These are phyloP conservation scores for Penicillium sp. DNA, from an alignment of 2,329 filamentous ascomycete genomes.

Conservation along the genomic window DNA sequence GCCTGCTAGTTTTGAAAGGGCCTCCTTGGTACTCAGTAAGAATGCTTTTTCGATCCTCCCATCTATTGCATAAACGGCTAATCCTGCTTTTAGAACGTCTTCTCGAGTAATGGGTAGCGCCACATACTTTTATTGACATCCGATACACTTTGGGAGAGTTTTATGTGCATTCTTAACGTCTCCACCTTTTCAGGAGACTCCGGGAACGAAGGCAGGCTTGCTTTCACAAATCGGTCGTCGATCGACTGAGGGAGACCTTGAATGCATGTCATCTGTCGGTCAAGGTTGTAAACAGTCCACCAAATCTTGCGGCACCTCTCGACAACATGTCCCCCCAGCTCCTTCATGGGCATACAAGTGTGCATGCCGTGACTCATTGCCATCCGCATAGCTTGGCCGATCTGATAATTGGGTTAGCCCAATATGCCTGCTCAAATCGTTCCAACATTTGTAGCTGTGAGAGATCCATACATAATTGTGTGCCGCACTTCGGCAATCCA, in stretches of 20 bases:
- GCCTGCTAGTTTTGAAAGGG: background rate
- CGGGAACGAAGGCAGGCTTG: background rate
- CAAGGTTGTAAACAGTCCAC: constrained; percentile 59
- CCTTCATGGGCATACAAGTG: constrained; percentile 51
- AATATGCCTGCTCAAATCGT: background rate
- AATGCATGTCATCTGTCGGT: constrained; percentile 56
- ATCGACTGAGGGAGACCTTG: constrained; percentile 56
- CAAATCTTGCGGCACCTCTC: constrained; percentile 55
- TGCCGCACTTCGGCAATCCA: constrained; percentile 52
- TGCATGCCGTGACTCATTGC: constrained; percentile 56
- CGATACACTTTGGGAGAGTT: background rate
- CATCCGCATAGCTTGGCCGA: constrained; percentile 57
- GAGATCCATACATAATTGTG: constrained; percentile 48
- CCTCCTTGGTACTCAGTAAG: background rate
- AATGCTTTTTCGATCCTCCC: background rate
- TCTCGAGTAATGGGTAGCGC: background rate
- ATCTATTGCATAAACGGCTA: background rate
- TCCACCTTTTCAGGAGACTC: background rate
- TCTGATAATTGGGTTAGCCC: constrained; percentile 34
- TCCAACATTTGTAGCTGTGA: background rate
- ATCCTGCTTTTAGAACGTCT: background rate
- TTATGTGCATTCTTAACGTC: background rate
- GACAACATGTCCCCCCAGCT: constrained; percentile 48
- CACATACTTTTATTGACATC: background rate
- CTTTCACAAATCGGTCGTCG: constrained; percentile 36